Percentiles rank a stretch among this genome's conserved stretches.
Evolutionary conservation across 75 land plant species (phyloP).

Genomic region (Sequoiadendron giganteum): DNA sequence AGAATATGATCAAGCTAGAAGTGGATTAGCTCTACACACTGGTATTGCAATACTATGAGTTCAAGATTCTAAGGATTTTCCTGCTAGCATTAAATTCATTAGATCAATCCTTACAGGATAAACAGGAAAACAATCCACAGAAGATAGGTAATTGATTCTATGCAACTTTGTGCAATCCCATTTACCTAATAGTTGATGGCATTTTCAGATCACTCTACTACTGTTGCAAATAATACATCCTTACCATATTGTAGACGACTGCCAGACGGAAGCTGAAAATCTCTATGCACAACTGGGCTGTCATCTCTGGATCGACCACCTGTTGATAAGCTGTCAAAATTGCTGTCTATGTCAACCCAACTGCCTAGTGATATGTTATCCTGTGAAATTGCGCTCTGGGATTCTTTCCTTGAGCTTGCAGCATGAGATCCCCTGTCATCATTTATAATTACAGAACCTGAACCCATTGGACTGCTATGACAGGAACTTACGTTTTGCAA

Average conservation of each 20-base stretch:
- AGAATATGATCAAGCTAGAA: neutral
- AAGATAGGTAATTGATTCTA: neutral
- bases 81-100: neutral
- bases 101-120: neutral
- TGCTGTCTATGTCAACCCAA: conserved; percentile 39
- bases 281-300: conserved; percentile 24
- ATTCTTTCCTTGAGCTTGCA: conserved; percentile 22
- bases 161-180: neutral
- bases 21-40: neutral
- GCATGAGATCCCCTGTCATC: conserved; percentile 19
- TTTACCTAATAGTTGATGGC: neutral
- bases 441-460: conserved; percentile 14
- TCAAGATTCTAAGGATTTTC: neutral
- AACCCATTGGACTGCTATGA: conserved; percentile 1
- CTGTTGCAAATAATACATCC: neutral
- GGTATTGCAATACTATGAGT: neutral
- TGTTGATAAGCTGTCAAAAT: conserved; percentile 26
- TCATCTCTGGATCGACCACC: conserved; percentile 20
- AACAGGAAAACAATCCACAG: neutral
- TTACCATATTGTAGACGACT: conserved; percentile 7
- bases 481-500: neutral
- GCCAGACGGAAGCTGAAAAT: neutral
- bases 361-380: conserved; percentile 22
- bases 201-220: neutral
- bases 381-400: conserved; percentile 12